Percentiles rank a stretch among this genome's conserved stretches.
Evolutionary conservation across 1,139 yeast genomes (phyloP).

Genomic region (Geotrichum macrosporum): DNA sequence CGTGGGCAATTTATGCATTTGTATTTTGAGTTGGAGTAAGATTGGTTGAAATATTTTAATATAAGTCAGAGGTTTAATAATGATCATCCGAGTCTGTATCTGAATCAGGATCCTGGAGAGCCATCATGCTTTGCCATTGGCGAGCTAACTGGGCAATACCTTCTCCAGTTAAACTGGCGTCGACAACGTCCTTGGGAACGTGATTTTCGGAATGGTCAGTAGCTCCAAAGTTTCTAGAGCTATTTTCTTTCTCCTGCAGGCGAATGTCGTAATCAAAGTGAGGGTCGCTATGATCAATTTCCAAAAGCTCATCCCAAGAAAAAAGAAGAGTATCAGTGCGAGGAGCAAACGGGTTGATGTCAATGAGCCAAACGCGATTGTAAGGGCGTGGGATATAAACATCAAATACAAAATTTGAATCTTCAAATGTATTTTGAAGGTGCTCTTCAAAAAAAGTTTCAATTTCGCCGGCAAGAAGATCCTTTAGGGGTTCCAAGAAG

Average conservation of each 20-base stretch:
- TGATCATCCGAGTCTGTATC: conserved; percentile 10
- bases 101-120: conserved; percentile 21
- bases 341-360: conserved; percentile 78
- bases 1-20: background rate
- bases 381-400: conserved; percentile 77
- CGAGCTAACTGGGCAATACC: conserved; percentile 33
- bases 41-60: too few species aligned
- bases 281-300: conserved; percentile 36
- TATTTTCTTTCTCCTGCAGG: conserved; percentile 61
- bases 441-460: conserved; percentile 53
- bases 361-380: conserved; percentile 61
- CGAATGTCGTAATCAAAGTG: conserved; percentile 52
- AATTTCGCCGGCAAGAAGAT: conserved; percentile 47
- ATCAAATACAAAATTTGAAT: conserved; percentile 63
- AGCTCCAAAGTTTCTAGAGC: conserved; percentile 57
- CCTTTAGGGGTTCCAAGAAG: conserved; percentile 51
- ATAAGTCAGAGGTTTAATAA: too few species aligned
- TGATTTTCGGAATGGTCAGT: conserved; percentile 86
- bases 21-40: background rate
- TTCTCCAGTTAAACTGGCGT: conserved; percentile 62
- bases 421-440: conserved; percentile 50
- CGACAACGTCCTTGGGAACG: conserved; percentile 86
- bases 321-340: conserved; percentile 72
- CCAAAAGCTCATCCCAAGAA: conserved; percentile 73
- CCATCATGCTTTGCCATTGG: conserved; percentile 29